Percentiles rank a stretch among this genome's conserved stretches.
These are phyloP conservation scores for Fusarium sublunatum DNA, from an alignment of 2,329 filamentous ascomycete species.

Conservation along the genomic window DNA sequence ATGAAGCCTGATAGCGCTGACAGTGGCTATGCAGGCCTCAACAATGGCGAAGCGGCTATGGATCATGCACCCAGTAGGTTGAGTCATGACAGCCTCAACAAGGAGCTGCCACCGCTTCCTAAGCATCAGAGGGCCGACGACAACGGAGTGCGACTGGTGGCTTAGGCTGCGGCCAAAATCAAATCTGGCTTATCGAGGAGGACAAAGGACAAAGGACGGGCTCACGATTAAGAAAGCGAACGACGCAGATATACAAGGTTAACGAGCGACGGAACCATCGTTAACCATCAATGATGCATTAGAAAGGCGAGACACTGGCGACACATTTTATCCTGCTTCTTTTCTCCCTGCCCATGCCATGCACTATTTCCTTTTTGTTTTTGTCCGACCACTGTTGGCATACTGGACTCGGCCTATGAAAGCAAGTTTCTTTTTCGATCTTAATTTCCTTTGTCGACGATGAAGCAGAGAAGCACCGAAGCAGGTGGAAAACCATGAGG, in stretches of 20 bases:
- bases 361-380: constrained; percentile 39
- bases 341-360: constrained; percentile 28
- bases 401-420: constrained; percentile 38
- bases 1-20: constrained; percentile 61
- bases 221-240: constrained; percentile 44
- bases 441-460: constrained; percentile 39
- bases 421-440: constrained; percentile 35
- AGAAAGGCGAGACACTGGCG: constrained; percentile 46
- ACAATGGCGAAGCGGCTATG: constrained; percentile 49
- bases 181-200: constrained; percentile 38
- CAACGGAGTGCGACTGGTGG: constrained; percentile 48
- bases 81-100: constrained; percentile 69
- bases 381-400: constrained; percentile 32
- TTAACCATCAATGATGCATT: constrained; percentile 45
- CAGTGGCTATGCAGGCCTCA: constrained; percentile 58
- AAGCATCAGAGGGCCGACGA: constrained; percentile 46
- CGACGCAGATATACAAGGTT: constrained; percentile 38
- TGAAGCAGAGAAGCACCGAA: constrained; percentile 23
- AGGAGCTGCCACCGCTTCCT: constrained; percentile 69
- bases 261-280: constrained; percentile 44
- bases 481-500: constrained; percentile 10
- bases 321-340: constrained; percentile 35
- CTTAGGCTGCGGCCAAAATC: constrained; percentile 46
- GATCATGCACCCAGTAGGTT: constrained; percentile 50
- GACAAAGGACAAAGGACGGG: constrained; percentile 32